Evolutionary conservation across 2,329 filamentous ascomycete genomes (phyloP).

Genomic region (Cladosporium sp.): DNA sequence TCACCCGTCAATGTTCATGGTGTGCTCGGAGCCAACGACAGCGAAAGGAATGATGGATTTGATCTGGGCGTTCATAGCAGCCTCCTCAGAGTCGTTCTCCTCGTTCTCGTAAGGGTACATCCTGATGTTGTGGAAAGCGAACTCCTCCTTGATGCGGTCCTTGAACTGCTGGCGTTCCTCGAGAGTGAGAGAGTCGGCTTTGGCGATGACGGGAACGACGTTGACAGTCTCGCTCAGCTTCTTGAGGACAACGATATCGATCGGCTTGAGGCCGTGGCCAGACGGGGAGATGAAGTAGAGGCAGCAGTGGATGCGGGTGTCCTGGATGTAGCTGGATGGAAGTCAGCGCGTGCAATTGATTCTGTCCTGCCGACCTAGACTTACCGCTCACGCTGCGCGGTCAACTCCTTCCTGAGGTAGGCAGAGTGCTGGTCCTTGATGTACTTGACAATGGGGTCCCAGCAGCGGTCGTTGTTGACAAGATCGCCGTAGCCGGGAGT

Average conservation of each 20-base stretch:
- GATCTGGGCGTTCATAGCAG: slow-evolving; percentile 88
- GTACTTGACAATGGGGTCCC: slow-evolving; percentile 99
- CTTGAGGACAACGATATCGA: slow-evolving; percentile 99
- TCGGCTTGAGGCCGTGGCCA: slow-evolving; percentile 96
- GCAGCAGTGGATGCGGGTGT: slow-evolving; percentile 99
- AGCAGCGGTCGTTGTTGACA: slow-evolving; percentile 99
- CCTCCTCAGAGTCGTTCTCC: slow-evolving; percentile 96
- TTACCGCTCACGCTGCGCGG: slow-evolving; percentile 85
- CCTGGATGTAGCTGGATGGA: slow-evolving; percentile 76
- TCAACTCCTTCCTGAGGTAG: slow-evolving; percentile 98
- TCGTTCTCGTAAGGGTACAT: slow-evolving; percentile 99
- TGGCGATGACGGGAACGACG: slow-evolving; percentile 97
- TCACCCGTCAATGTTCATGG: slow-evolving; percentile 83
- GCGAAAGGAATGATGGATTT: slow-evolving; percentile 98
- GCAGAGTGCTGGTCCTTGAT: slow-evolving; percentile 99
- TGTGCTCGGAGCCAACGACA: slow-evolving; percentile 96
- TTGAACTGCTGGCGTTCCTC: slow-evolving; percentile 97
- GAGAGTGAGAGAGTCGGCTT: slow-evolving; percentile 91
- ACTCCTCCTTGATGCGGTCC: slow-evolving; percentile 98
- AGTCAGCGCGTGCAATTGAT: background rate
- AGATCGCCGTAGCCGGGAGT: slow-evolving; percentile 97
- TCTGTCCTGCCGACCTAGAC: background rate
- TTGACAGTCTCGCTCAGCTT: slow-evolving; percentile 99
- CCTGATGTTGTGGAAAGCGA: slow-evolving; percentile 98
- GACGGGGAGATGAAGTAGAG: slow-evolving; percentile 99